Percentiles rank a stretch among this genome's conserved stretches.
These are phyloP conservation scores for Niebla homalea DNA, from an alignment of 495 filamentous ascomycete species.

Conservation along the genomic window DNA sequence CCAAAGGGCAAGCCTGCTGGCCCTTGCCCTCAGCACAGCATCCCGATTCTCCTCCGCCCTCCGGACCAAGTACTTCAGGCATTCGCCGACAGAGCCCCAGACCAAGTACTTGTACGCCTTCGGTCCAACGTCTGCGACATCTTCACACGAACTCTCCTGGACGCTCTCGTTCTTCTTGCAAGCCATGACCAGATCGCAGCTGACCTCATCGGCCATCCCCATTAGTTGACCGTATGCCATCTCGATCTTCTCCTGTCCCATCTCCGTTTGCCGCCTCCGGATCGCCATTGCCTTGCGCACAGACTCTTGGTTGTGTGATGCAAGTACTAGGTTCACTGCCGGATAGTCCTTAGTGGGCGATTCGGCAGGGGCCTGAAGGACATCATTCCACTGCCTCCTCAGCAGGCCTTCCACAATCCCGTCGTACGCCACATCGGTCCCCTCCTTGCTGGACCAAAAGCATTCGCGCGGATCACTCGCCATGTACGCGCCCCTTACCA, in stretches of 20 bases:
- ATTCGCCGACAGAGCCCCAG: slow-evolving; percentile 86
- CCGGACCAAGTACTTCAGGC: slow-evolving; percentile 80
- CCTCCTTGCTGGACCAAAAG: slow-evolving; percentile 67
- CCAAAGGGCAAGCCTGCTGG: slow-evolving; percentile 61
- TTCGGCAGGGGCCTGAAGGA: slow-evolving; percentile 30
- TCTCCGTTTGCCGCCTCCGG: slow-evolving; percentile 34
- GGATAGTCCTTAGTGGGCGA: slow-evolving; percentile 38
- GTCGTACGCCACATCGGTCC: slow-evolving; percentile 62
- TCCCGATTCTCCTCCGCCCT: slow-evolving; percentile 87
- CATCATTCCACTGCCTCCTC: slow-evolving; percentile 38
- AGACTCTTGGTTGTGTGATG: slow-evolving; percentile 83
- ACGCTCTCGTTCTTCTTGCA: neutral
- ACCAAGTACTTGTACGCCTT: slow-evolving; percentile 79
- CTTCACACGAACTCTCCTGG: neutral
- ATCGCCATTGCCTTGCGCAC: slow-evolving; percentile 56
- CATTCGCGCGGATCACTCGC: slow-evolving; percentile 63
- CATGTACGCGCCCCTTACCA: slow-evolving; percentile 87
- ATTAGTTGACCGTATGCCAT: slow-evolving; percentile 82
- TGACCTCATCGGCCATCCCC: slow-evolving; percentile 96
- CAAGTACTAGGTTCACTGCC: slow-evolving; percentile 58
- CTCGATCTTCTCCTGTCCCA: slow-evolving; percentile 35
- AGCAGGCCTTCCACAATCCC: slow-evolving; percentile 44
- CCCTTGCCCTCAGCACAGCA: slow-evolving; percentile 63
- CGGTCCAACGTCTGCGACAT: slow-evolving; percentile 29
- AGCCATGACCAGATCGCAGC: slow-evolving; percentile 59